Percentiles rank a stretch among this genome's conserved stretches.
Evolutionary conservation across 331 rosid genomes (phyloP).

Genomic region (Rhamnella rubrinervis): DNA sequence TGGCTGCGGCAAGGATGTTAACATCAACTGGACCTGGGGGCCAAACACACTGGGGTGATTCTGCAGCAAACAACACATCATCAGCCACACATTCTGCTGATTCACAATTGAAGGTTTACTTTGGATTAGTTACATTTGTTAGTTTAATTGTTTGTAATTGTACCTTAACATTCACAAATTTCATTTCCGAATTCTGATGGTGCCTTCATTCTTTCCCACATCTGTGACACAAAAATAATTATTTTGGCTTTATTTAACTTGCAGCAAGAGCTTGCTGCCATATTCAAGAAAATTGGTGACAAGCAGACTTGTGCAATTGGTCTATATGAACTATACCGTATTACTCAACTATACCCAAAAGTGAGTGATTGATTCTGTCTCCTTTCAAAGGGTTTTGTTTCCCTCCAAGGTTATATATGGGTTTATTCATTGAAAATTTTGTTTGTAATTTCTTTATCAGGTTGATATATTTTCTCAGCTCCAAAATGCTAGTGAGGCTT

Average conservation of each 20-base stretch:
- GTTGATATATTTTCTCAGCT: constrained; percentile 97
- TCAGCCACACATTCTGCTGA: constrained; percentile 88
- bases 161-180: neutral
- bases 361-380: constrained; percentile 29
- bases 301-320: constrained; percentile 98
- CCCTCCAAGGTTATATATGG: neutral
- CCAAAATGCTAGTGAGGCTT: constrained; percentile 98
- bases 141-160: neutral
- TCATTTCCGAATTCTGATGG: too few species aligned
- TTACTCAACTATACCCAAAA: constrained; percentile 93
- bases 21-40: constrained; percentile 96
- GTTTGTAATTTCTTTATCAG: constrained; percentile 40
- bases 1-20: constrained; percentile 98
- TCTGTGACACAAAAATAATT: neutral
- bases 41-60: constrained; percentile 93
- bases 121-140: neutral
- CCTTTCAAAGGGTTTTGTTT: too few species aligned
- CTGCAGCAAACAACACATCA: constrained; percentile 78
- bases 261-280: constrained; percentile 98
- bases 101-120: constrained; percentile 80
- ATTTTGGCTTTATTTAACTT: constrained; percentile 12
- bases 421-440: constrained; percentile 17
- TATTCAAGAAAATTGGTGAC: constrained; percentile 98
- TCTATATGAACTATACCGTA: constrained; percentile 82
- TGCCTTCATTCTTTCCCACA: neutral